Evolutionary conservation across 2,329 filamentous ascomycete genomes (phyloP).

Genomic region (Alternaria viburni): DNA sequence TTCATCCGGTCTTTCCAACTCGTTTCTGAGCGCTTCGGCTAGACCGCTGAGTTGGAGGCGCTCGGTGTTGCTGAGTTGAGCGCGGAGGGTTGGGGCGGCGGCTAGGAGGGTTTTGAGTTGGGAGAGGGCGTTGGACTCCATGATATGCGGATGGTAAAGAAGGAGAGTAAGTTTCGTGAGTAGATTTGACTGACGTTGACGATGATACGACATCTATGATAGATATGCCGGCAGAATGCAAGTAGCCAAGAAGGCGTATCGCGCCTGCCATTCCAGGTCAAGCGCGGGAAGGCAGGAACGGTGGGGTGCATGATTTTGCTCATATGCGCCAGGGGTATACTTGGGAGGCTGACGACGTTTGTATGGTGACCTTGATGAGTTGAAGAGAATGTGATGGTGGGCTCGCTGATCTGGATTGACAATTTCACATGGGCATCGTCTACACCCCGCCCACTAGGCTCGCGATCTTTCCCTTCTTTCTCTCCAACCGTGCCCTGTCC

Average conservation of each 20-base stretch:
- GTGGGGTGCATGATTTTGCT: not conserved
- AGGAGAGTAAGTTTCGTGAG: too few species aligned
- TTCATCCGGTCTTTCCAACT: not conserved
- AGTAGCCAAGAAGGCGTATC: not conserved
- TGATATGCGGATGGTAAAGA: not conserved
- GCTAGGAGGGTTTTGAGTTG: conserved; percentile 7
- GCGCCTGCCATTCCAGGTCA: not conserved
- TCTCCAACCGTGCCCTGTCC: not conserved
- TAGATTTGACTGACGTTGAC: too few species aligned
- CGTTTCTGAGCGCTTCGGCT: conserved; percentile 7
- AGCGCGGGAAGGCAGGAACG: not conserved
- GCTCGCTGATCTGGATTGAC: fast-evolving
- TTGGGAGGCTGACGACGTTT: not conserved
- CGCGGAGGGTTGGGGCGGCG: conserved; percentile 1
- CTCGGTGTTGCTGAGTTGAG: conserved; percentile 9
- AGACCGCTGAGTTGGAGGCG: conserved; percentile 13
- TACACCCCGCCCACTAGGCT: not conserved
- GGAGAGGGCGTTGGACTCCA: not conserved
- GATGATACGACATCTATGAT: too few species aligned
- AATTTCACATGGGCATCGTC: not conserved
- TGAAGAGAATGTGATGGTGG: too few species aligned
- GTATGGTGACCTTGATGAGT: too few species aligned
- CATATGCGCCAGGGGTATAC: not conserved
- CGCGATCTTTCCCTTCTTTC: not conserved
- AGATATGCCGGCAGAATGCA: not conserved